A percentile compares a stretch with the other conserved stretches of the same genome.
Conservation (phyloP, 768 basidiomycete species). For the Lactifluus volemus region DNA sequence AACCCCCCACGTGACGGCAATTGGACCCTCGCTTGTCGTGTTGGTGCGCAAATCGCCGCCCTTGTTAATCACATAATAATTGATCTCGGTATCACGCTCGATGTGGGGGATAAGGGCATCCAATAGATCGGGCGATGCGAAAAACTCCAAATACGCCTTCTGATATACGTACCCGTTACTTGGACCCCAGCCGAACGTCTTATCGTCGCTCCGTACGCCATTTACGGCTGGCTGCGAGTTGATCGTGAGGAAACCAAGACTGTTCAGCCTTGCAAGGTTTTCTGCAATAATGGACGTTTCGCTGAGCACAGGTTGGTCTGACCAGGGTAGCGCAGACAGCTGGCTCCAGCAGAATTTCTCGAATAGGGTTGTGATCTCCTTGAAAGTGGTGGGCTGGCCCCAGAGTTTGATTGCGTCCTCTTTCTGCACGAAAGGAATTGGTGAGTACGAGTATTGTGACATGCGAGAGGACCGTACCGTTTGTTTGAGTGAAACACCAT, state of each 20-base stretch:
- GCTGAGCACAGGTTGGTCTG: conserved; percentile 73
- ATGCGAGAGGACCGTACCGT: conserved; percentile 40
- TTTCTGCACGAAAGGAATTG: conserved; percentile 40
- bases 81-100: conserved; percentile 79
- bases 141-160: conserved; percentile 97
- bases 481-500: conserved; percentile 88
- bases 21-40: conserved; percentile 90
- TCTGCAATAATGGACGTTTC: conserved; percentile 79
- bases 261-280: conserved; percentile 79
- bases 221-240: conserved; percentile 97
- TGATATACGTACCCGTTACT: conserved; percentile 92
- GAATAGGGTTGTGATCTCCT: conserved; percentile 70
- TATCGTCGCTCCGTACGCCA: conserved; percentile 77
- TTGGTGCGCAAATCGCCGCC: conserved; percentile 92
- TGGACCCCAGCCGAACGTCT: conserved; percentile 89
- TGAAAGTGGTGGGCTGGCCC: conserved; percentile 64
- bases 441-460: not conserved
- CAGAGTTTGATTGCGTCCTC: conserved; percentile 83
- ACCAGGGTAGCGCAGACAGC: conserved; percentile 86
- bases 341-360: conserved; percentile 70
- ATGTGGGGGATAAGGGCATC: conserved; percentile 68
- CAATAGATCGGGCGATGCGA: conserved; percentile 70
- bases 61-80: conserved; percentile 97
- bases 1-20: conserved; percentile 98
- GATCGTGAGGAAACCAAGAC: conserved; percentile 90